Conservation (phyloP, 805 yeast species). For the Yarrowia sp. region DNA sequence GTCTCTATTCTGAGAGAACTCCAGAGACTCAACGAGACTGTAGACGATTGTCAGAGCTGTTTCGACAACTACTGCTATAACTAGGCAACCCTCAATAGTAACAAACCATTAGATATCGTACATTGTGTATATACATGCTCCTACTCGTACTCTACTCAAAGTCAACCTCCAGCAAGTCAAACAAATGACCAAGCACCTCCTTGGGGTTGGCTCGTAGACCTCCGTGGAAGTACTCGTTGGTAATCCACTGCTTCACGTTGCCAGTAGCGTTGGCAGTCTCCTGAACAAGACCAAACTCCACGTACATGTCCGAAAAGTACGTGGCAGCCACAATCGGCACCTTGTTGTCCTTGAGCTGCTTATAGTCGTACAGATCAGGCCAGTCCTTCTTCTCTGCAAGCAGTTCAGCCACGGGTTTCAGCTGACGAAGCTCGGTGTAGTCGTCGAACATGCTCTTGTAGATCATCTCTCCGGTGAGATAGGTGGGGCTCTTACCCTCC, state of each 20-base stretch:
- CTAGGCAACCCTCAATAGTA: too few species aligned
- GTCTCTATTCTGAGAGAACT: slow-evolving; percentile 80
- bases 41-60: slow-evolving; percentile 73
- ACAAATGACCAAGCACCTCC: slow-evolving; percentile 36
- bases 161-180: slow-evolving; percentile 29
- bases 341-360: slow-evolving; percentile 45
- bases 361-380: slow-evolving; percentile 52
- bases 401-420: slow-evolving; percentile 53
- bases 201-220: slow-evolving; percentile 38
- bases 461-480: slow-evolving; percentile 65
- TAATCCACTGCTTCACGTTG: slow-evolving; percentile 38
- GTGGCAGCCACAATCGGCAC: slow-evolving; percentile 43
- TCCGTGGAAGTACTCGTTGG: slow-evolving; percentile 37
- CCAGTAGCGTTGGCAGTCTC: slow-evolving; percentile 24
- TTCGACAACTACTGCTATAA: slow-evolving; percentile 79
- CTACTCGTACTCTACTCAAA: slow-evolving; percentile 1
- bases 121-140: neutral
- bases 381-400: slow-evolving; percentile 49
- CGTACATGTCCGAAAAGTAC: slow-evolving; percentile 40
- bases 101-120: too few species aligned
- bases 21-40: slow-evolving; percentile 61
- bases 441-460: slow-evolving; percentile 60
- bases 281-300: slow-evolving; percentile 31
- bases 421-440: slow-evolving; percentile 53
- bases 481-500: slow-evolving; percentile 41